Conservation (phyloP, 2,329 filamentous ascomycete genomes). For the Periconia macrospinosa region DNA sequence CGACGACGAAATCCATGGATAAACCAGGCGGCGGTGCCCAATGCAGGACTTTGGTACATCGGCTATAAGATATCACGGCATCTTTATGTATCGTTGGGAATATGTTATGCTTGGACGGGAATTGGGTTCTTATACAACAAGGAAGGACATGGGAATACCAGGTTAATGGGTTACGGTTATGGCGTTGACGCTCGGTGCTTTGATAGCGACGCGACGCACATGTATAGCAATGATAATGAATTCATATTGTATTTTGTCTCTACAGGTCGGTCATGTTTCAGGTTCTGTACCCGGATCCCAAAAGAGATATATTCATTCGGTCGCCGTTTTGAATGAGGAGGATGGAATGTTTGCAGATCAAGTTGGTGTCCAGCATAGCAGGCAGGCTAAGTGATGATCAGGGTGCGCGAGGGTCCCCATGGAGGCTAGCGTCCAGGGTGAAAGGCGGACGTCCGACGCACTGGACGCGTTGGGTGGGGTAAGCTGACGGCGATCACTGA, state of each 20-base stretch:
- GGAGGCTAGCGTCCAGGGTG: too few species aligned
- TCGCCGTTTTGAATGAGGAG: too few species aligned
- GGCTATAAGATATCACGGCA: neutral
- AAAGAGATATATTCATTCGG: too few species aligned
- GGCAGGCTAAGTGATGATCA: too few species aligned
- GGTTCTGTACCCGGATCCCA: too few species aligned
- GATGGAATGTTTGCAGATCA: too few species aligned
- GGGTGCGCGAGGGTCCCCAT: too few species aligned
- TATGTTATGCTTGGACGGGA: neutral
- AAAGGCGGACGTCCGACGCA: too few species aligned
- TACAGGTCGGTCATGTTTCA: too few species aligned
- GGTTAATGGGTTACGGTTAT: neutral
- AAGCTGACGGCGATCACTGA: too few species aligned
- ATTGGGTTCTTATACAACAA: neutral
- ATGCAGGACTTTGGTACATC: neutral
- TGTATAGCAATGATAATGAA: slow-evolving; percentile 2
- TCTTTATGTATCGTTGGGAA: neutral
- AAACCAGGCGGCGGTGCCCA: neutral
- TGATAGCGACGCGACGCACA: neutral
- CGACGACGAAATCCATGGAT: neutral
- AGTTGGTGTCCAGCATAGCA: too few species aligned
- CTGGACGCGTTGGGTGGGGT: too few species aligned
- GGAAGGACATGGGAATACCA: slow-evolving; percentile 3
- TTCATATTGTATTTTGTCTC: neutral
- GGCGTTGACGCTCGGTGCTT: slow-evolving; percentile 2